Evolutionary conservation across 2,329 filamentous ascomycete genomes (phyloP).

Genomic region (Malbranchea cinnamomea): DNA sequence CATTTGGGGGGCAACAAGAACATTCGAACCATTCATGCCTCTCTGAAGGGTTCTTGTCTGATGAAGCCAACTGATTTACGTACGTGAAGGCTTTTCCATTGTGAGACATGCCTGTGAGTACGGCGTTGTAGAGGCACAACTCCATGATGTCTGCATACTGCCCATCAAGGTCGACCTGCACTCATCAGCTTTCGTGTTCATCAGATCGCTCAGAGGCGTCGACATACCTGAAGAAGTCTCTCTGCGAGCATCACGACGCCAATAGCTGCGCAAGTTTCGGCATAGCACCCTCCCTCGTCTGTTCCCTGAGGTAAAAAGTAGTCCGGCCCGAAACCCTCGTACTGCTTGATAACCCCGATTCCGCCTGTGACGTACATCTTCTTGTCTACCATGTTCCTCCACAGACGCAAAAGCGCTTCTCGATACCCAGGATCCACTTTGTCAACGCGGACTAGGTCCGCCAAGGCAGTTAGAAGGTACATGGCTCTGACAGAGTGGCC

Average conservation of each 20-base stretch:
- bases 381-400: constrained; percentile 45
- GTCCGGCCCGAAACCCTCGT: constrained; percentile 45
- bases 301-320: constrained; percentile 45
- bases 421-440: constrained; percentile 18
- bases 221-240: constrained; percentile 33
- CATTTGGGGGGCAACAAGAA: constrained; percentile 47
- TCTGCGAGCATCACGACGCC: constrained; percentile 47
- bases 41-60: constrained; percentile 33
- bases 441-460: constrained; percentile 36
- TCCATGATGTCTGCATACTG: constrained; percentile 46
- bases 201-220: no score
- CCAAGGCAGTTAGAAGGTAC: constrained; percentile 44
- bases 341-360: constrained; percentile 42
- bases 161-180: constrained; percentile 34
- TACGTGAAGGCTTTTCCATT: constrained; percentile 46
- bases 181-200: no score
- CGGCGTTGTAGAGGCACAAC: constrained; percentile 44
- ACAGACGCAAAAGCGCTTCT: constrained; percentile 34
- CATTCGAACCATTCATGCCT: constrained; percentile 44
- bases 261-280: constrained; percentile 47
- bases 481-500: constrained; percentile 46
- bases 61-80: constrained; percentile 45
- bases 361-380: constrained; percentile 51
- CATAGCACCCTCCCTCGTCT: constrained; percentile 48
- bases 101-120: constrained; percentile 42